Evolutionary conservation across 2,329 filamentous ascomycete species (phyloP).

Genomic region (Fusarium brevicatenulatum): DNA sequence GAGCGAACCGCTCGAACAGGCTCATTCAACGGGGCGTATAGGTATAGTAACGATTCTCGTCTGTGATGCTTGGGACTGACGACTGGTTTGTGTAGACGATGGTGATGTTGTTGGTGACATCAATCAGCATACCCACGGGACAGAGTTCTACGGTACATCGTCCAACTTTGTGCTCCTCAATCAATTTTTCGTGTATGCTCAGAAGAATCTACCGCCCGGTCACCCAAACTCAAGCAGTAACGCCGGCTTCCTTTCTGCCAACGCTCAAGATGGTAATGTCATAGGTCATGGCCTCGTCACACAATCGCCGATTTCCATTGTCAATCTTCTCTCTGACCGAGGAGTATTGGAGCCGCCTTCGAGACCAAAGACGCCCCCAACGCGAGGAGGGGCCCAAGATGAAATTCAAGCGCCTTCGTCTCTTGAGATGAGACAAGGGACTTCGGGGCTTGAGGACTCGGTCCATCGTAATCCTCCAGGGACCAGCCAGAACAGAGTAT

Average conservation of each 20-base stretch:
- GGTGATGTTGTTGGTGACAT: constrained; percentile 2
- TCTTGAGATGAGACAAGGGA: background rate
- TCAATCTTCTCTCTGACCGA: background rate
- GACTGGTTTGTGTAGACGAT: background rate
- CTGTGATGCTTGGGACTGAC: background rate
- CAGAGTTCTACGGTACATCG: constrained; percentile 3
- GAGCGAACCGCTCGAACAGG: background rate
- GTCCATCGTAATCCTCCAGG: background rate
- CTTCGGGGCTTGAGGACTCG: background rate
- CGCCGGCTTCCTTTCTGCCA: background rate
- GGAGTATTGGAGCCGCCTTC: background rate
- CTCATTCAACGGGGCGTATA: background rate
- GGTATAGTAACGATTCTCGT: background rate
- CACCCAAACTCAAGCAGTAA: background rate
- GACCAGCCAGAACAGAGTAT: background rate
- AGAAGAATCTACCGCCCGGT: background rate
- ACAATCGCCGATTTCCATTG: background rate
- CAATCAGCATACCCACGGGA: constrained; percentile 4
- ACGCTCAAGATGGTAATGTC: background rate
- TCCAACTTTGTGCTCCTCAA: constrained; percentile 6
- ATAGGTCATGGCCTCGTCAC: background rate
- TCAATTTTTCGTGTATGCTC: constrained; percentile 6
- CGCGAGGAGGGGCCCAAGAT: background rate
- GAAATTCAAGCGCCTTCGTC: accelerated
- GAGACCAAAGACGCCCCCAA: background rate